Base-by-base conservation (phyloP, 2,329 filamentous ascomycete genomes). In the Venturia carpophila region DNA sequence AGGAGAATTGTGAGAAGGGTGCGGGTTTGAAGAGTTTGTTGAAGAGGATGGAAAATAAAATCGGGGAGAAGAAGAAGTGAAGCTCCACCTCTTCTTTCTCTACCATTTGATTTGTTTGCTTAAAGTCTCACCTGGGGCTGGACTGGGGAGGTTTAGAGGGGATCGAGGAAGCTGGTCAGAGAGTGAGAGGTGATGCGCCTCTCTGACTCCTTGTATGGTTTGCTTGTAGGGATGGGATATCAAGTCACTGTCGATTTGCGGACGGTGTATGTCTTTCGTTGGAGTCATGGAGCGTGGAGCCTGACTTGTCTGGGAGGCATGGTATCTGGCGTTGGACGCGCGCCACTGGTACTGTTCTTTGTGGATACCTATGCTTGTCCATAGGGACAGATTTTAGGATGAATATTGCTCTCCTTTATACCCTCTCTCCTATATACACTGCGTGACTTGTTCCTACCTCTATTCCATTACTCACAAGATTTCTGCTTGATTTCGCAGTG, bases 1-100 rank as follows among this genome's bases (percentile, higher is more conserved):
- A 89, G 76, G 82, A 74, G 11, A 94, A 95, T 74, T 89, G 88
- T 69, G 92, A 96, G 79, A 88, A 87, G 71, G 92, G 92, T 0
- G 78, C 79, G 7, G 89, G 72, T 76, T 73, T 87, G 70, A 82
- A 82, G 70, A 75, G 76, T 15, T 76, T 83, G 71, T 76, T 87
- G 42, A 74, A 78, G 66, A 79, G 91, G 60, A 80, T 97, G 72
- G 88, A 91, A 75, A 85, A 80, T 30, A 77, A 87, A 43, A 80
- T 96, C 69, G 82, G 82, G 67, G 88, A 86, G 73, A 76, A 75
- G 65, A 80, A 75, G 62, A 66, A 66, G 64, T 66, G 34, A 45
- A 56, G 21, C 6, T 34, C 3, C 13, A 17, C 2, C 6, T 5
- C 21, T 24, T 47, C 5, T 3, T 52, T 21, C 15, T 27, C 24